These are phyloP conservation scores for Gyrodon lividus DNA, from an alignment of 768 basidiomycete genomes.

Conservation along the genomic window DNA sequence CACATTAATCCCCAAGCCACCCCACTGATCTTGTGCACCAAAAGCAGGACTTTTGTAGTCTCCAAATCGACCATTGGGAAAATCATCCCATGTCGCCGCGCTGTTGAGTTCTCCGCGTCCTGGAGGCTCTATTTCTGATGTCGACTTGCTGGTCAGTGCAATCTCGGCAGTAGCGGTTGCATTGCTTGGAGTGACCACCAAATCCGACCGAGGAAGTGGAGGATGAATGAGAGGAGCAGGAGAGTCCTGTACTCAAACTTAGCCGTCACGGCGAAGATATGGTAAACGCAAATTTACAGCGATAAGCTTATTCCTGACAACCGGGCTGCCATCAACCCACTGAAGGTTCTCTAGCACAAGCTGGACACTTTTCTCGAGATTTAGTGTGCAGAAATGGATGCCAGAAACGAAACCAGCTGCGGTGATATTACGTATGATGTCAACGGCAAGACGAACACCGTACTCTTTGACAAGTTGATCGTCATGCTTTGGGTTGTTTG, in stretches of 20 bases:
- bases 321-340: constrained; percentile 57
- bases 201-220: constrained; percentile 29
- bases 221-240: constrained; percentile 33
- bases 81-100: constrained; percentile 88
- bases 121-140: constrained; percentile 49
- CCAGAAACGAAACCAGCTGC: constrained; percentile 60
- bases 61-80: constrained; percentile 97
- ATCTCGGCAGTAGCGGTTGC: constrained; percentile 65
- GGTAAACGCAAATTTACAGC: constrained; percentile 41
- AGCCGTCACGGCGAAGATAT: neutral
- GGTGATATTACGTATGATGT: constrained; percentile 68
- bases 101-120: constrained; percentile 75
- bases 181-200: constrained; percentile 61
- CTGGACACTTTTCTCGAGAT: constrained; percentile 93
- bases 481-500: constrained; percentile 60
- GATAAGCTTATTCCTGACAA: constrained; percentile 63
- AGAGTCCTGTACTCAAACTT: constrained; percentile 37
- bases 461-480: constrained; percentile 94
- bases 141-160: constrained; percentile 49
- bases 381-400: constrained; percentile 94
- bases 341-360: constrained; percentile 76
- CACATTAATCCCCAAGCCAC: constrained; percentile 62
- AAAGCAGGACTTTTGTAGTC: constrained; percentile 97
- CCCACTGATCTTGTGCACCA: constrained; percentile 78
- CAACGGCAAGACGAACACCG: constrained; percentile 81